Evolutionary conservation across 257 asterid genomes (phyloP).

Genomic region (Solanum arcanum): DNA sequence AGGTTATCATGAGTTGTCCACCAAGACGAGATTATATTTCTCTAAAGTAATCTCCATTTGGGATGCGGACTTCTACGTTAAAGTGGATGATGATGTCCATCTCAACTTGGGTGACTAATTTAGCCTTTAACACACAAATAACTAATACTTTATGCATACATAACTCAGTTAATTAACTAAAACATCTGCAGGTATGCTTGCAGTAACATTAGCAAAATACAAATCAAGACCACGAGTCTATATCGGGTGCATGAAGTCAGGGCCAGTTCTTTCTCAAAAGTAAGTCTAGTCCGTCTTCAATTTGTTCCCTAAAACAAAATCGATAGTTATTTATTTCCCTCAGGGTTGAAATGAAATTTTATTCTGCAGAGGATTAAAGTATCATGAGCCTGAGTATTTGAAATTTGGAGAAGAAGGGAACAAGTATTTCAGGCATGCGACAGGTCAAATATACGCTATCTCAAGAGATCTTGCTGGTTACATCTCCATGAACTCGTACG

Average conservation of each 20-base stretch:
- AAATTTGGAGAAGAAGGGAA: slow-evolving; percentile 37
- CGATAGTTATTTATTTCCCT: background rate
- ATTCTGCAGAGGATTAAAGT: slow-evolving; percentile 44
- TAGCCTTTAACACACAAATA: background rate
- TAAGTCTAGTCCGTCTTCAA: slow-evolving; percentile 12
- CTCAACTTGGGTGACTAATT: slow-evolving; percentile 16
- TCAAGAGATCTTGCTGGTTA: slow-evolving; percentile 24
- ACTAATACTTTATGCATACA: background rate
- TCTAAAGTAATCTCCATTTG: slow-evolving; percentile 46
- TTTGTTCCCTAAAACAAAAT: background rate
- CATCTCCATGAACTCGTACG: slow-evolving; percentile 64
- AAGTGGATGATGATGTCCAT: slow-evolving; percentile 79
- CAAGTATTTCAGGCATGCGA: background rate
- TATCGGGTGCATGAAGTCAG: background rate
- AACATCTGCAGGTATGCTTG: slow-evolving; percentile 18
- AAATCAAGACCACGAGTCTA: slow-evolving; percentile 20
- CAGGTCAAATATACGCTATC: background rate
- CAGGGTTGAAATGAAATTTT: background rate
- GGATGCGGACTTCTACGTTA: slow-evolving; percentile 73
- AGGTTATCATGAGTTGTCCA: slow-evolving; percentile 56
- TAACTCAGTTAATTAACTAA: background rate
- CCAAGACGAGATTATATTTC: slow-evolving; percentile 52
- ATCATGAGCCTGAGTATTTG: slow-evolving; percentile 83
- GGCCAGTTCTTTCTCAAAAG: slow-evolving; percentile 5
- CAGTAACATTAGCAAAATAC: slow-evolving; percentile 26